Base-by-base conservation (phyloP, 2,329 filamentous ascomycete genomes). In the Fusarium poae region DNA sequence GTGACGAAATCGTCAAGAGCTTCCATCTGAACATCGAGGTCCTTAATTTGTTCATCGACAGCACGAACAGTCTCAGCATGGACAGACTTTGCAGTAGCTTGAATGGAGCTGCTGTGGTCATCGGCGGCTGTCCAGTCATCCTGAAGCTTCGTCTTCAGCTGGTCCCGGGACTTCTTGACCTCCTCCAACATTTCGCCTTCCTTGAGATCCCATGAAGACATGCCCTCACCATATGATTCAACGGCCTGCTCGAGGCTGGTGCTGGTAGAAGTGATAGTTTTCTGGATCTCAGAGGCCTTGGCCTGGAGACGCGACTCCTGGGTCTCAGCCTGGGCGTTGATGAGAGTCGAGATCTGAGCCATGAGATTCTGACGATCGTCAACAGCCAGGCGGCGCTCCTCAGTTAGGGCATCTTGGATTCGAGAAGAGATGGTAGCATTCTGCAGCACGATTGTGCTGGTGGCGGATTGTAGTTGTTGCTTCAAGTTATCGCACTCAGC, bases 1-100 rank as follows among this genome's bases (percentile, higher is more conserved):
- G 90, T 86, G 39, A 98, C 93, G 73, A 97, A 97, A 70, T 95
- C 92, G 74, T 98, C 95, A 10, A 99, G 86, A 2, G 93, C 92
- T 58, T 90, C 88, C 87, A 99, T 94, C 79, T 98, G 93, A n/a
- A 85, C 86, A 64, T 92, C 91, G 76, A 99, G 91, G 71, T 97
- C 92, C 57, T 88, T 86, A 81, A 97, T 92, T 80, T 99, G 96
- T 59, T 92, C 90, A 74, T 95, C 92, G 15, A 98, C 94, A 60
- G 97, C 95, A 9, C 91, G 90, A 30, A 97, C 89, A 0, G 95
- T 97, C 79, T 97, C 92, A 34, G 92, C 91, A 71, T 99, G 94
- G 2, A 98, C 94, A 4, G 92, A 92, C 72, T 92, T 91, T 0
- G 95, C 94, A 0, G 92, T 92, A 10, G 87, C 86, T 72, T 95